Evolutionary conservation across 257 asterid species (phyloP).

Genomic region (Solanum dulcamara): DNA sequence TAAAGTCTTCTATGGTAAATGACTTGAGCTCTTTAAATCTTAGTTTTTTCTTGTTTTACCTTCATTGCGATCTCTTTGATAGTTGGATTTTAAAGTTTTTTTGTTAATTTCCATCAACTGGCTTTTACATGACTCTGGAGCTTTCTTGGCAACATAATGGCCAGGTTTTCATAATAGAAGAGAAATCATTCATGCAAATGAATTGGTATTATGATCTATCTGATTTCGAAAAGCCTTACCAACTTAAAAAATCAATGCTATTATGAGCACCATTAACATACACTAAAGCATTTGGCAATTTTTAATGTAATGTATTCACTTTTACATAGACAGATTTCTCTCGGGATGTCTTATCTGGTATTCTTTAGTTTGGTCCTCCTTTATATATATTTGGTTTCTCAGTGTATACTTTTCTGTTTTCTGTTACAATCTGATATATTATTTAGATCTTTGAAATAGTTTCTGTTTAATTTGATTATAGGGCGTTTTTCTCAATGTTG

Average conservation of each 20-base stretch:
- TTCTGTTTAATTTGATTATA: conserved; percentile 15
- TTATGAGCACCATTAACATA: not conserved
- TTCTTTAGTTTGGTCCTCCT: not conserved
- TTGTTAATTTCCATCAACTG: not conserved
- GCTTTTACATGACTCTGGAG: not conserved
- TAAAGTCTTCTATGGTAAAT: not conserved
- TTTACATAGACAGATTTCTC: not conserved
- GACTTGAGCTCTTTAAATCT: not conserved
- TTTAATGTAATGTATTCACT: not conserved
- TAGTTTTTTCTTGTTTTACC: not conserved
- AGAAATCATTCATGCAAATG: not conserved
- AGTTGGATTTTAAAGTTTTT: not conserved
- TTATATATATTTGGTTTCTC: not conserved
- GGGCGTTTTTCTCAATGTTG: conserved; percentile 75
- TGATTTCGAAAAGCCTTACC: not conserved
- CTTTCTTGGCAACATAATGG: not conserved
- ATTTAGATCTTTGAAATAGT: conserved; percentile 5
- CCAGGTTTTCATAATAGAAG: not conserved
- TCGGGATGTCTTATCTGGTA: not conserved
- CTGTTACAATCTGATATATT: not conserved
- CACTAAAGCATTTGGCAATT: not conserved
- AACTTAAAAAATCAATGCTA: not conserved
- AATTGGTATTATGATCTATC: not conserved
- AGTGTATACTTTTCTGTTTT: not conserved
- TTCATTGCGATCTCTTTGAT: not conserved